phyloP scores from a whole-genome alignment of 1,139 yeast species.

The Scheffersomyces cryptocercus region DNA sequence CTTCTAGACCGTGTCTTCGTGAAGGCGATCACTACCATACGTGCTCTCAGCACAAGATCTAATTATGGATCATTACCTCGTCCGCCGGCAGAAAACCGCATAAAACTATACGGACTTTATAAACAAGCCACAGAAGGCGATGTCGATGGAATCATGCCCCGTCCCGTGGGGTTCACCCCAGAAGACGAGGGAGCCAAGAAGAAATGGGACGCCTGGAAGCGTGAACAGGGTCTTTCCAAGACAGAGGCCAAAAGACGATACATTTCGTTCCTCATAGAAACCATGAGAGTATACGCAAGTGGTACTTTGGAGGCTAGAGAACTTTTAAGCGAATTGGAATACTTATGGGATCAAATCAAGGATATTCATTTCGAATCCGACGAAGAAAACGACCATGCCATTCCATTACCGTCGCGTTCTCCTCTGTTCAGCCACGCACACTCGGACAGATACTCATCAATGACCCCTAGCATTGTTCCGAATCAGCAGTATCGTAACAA shows the following conservation, averaged over 20 bases:
- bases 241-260: slow-evolving; percentile 76
- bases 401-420: slow-evolving; percentile 37
- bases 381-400: slow-evolving; percentile 24
- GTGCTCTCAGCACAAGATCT: slow-evolving; percentile 68
- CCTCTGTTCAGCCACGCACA: slow-evolving; percentile 40
- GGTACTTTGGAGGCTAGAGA: slow-evolving; percentile 71
- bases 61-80: slow-evolving; percentile 73
- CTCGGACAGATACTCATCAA: slow-evolving; percentile 39
- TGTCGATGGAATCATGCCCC: slow-evolving; percentile 64
- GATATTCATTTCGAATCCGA: slow-evolving; percentile 44
- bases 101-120: slow-evolving; percentile 74
- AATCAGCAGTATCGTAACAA: slow-evolving; percentile 36
- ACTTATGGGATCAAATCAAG: slow-evolving; percentile 74
- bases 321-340: slow-evolving; percentile 64
- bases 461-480: slow-evolving; percentile 38
- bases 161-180: slow-evolving; percentile 60
- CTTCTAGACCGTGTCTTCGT: slow-evolving; percentile 69
- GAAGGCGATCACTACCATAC: slow-evolving; percentile 77
- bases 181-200: slow-evolving; percentile 69
- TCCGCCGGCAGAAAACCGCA: slow-evolving; percentile 75
- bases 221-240: slow-evolving; percentile 67
- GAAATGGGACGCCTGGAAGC: slow-evolving; percentile 88
- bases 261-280: slow-evolving; percentile 65
- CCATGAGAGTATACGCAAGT: slow-evolving; percentile 71
- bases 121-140: slow-evolving; percentile 91